Evolutionary conservation across 2,329 filamentous ascomycete genomes (phyloP), one percentile per base, ranked within the genome.

Genomic region (Colletotrichum tropicicola): DNA sequence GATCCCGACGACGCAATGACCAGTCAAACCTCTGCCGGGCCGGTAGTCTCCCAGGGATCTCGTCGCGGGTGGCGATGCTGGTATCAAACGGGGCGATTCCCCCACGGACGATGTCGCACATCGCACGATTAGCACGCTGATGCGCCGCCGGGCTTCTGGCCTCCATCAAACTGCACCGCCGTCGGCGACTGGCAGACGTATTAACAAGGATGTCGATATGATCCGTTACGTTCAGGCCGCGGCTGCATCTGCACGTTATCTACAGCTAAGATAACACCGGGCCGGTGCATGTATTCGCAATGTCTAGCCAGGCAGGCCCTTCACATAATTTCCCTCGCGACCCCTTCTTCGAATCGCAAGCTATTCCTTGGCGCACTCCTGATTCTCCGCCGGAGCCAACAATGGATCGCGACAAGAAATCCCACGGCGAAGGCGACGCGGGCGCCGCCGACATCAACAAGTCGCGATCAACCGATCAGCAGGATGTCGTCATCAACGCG

Each of bases 401-500:
- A n/a, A 65, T 65, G 61, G 49, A 44, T 30, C 32, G 21, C 17
- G 32, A 60, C 21, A 39, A 37, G 21, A 61, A 65, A 49, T 2
- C 17, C 10, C 10, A 44, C 13, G 27, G 15, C 41, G 43, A 27
- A 12, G 39, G 43, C 43, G 30, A 30, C 12, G 52, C 27, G 4
- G 37, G 6, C 7, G 7, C 35, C 23, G 13, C 55, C 47, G 35
- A 21, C 8, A 37, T 65, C 48, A 45, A 49, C 35, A 49, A 45
- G 27, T 10, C 45, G 17, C 60, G 12, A 47, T 54, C 47, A 17
- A 28, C 48, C 21, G 61, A 65, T 9, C 56, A 65, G 27, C 48
- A 60, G 12, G 44, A 66, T 3, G 45, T 66, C 28, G 28, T 19
- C 4, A 63, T 80, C 70, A 80, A 80, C 68, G 78, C 79, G 4